Evolutionary conservation across 1,284 basidiomycete species (phyloP).

Genomic region (Apiotrichum porosum): DNA sequence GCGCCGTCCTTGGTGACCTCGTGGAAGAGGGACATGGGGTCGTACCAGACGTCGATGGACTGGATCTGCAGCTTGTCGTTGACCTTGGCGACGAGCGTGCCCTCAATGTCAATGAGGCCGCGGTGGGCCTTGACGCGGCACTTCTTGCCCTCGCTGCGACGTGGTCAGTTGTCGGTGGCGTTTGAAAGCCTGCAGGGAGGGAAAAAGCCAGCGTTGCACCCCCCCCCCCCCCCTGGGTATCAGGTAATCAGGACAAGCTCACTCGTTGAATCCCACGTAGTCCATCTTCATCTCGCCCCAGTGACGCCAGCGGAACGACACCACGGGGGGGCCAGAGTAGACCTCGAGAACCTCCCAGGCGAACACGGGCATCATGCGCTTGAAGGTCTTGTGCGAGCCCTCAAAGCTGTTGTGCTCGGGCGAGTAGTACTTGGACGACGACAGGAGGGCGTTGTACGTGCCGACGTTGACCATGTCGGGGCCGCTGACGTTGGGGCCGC

Average conservation of each 20-base stretch:
- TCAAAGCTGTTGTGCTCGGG: constrained; percentile 12
- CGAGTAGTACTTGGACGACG: constrained; percentile 8
- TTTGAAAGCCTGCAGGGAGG: neutral
- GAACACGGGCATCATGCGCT: constrained; percentile 20
- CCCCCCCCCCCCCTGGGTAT: no score
- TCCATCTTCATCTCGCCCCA: constrained; percentile 20
- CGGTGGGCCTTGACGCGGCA: constrained; percentile 18
- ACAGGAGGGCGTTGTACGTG: constrained; percentile 17
- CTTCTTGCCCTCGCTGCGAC: constrained; percentile 9
- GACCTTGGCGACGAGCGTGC: constrained; percentile 11
- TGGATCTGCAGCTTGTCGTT: constrained; percentile 14
- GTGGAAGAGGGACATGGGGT: constrained; percentile 13
- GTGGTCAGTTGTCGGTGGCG: neutral
- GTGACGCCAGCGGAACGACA: constrained; percentile 16
- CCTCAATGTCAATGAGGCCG: constrained; percentile 11
- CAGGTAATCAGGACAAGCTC: neutral
- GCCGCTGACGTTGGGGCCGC: constrained; percentile 7
- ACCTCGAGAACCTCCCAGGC: constrained; percentile 19
- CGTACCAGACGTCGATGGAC: constrained; percentile 12
- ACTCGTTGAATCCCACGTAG: constrained; percentile 14
- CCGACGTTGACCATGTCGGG: constrained; percentile 11
- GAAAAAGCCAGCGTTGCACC: no score
- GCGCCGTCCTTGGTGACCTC: constrained; percentile 14
- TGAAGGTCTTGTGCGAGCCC: constrained; percentile 12
- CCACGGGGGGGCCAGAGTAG: constrained; percentile 15